Percentiles rank a stretch among this genome's conserved stretches.
These are phyloP conservation scores for Candida verbasci DNA, from an alignment of 805 yeast genomes.

Conservation along the genomic window DNA sequence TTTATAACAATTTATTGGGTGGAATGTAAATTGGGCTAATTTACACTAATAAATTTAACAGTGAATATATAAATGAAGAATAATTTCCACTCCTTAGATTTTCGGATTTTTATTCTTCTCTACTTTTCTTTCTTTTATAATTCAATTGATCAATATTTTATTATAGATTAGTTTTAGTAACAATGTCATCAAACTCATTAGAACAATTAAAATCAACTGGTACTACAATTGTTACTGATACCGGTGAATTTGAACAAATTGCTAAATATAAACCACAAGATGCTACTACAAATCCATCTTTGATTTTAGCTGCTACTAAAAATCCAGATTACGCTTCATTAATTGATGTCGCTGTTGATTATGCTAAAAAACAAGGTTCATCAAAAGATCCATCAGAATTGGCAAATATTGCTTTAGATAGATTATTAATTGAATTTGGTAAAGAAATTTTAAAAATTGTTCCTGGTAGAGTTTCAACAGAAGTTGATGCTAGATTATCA, in stretches of 20 bases:
- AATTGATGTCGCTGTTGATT: slow-evolving; percentile 86
- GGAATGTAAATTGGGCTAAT: too few relatives aligned
- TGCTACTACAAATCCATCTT: slow-evolving; percentile 98
- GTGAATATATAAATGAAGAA: too few relatives aligned
- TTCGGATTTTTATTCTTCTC: too few relatives aligned
- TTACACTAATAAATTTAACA: too few relatives aligned
- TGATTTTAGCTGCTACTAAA: slow-evolving; percentile 92
- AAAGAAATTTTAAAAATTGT: slow-evolving; percentile 86
- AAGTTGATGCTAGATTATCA: slow-evolving; percentile 97
- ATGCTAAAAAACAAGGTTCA: slow-evolving; percentile 62
- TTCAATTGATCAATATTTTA: too few relatives aligned
- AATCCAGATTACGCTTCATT: slow-evolving; percentile 84
- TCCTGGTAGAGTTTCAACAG: slow-evolving; percentile 99
- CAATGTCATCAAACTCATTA: slow-evolving; percentile 56
- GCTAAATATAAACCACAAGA: slow-evolving; percentile 99
- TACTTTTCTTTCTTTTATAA: too few relatives aligned
- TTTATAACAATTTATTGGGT: too few relatives aligned
- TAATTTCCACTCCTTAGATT: too few relatives aligned
- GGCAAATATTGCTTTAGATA: slow-evolving; percentile 82
- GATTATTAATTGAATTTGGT: slow-evolving; percentile 94
- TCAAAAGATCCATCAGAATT: slow-evolving; percentile 56
- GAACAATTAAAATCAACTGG: slow-evolving; percentile 94
- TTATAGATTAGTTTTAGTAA: too few relatives aligned
- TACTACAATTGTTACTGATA: slow-evolving; percentile 95
- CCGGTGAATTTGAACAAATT: slow-evolving; percentile 97